Conservation (phyloP, 1,284 basidiomycete species). For the Ganoderma sp. region DNA sequence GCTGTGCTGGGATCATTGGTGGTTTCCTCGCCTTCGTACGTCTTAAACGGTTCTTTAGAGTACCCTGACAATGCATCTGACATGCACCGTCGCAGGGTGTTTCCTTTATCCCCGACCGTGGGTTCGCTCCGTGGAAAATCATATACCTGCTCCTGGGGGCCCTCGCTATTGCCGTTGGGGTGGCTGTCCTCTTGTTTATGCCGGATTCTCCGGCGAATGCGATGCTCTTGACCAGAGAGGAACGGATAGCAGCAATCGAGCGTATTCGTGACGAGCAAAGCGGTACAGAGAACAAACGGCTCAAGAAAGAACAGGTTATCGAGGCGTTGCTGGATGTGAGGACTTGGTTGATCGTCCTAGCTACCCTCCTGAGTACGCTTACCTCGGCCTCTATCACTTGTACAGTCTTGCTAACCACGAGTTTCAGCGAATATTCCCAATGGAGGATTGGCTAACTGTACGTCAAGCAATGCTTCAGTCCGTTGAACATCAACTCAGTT, state of each 20-base stretch:
- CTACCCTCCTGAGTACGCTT: conserved; percentile 58
- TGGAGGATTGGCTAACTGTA: conserved; percentile 70
- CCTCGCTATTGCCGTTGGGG: conserved; percentile 63
- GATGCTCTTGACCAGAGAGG: conserved; percentile 61
- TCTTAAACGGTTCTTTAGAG: background rate
- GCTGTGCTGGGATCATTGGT: conserved; percentile 64
- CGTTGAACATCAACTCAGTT: background rate
- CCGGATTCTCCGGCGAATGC: conserved; percentile 73
- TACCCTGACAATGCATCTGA: background rate
- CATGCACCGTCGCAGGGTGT: conserved; percentile 46
- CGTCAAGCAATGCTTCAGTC: conserved; percentile 31
- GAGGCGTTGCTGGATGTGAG: conserved; percentile 65
- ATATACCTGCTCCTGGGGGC: conserved; percentile 71
- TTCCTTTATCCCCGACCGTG: conserved; percentile 57
- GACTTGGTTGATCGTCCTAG: conserved; percentile 70
- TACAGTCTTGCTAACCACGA: background rate
- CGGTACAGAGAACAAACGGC: conserved; percentile 65
- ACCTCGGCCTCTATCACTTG: background rate
- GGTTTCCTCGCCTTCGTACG: conserved; percentile 65
- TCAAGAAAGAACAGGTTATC: conserved; percentile 65
- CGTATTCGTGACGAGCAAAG: conserved; percentile 72
- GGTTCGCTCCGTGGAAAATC: conserved; percentile 63
- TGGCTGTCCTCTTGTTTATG: conserved; percentile 64
- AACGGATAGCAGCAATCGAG: conserved; percentile 68
- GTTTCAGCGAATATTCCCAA: conserved; percentile 65